These are phyloP conservation scores for Nitzschia inconspicua DNA, from an alignment of 108 stramenopile genomes.

Conservation along the genomic window DNA sequence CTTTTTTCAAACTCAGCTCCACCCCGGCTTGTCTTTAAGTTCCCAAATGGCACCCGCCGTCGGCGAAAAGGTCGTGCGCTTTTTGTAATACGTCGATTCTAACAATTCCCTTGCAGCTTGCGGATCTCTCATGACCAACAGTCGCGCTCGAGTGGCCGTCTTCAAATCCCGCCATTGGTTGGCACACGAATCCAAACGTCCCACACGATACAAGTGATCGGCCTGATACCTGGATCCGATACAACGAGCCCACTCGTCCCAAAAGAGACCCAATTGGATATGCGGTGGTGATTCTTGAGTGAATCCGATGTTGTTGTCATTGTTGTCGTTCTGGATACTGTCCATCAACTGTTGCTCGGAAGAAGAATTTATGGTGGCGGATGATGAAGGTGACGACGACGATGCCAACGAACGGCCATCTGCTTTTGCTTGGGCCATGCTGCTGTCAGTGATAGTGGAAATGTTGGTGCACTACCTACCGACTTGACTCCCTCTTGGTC, in stretches of 20 bases:
- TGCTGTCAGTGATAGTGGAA: too few relatives aligned
- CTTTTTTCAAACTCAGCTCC: constrained; percentile 27
- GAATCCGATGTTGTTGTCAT: too few relatives aligned
- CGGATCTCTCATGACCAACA: constrained; percentile 31
- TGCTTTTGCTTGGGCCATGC: too few relatives aligned
- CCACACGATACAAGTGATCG: constrained; percentile 72
- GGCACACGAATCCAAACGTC: constrained; percentile 64
- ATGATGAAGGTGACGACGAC: too few relatives aligned
- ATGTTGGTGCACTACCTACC: too few relatives aligned
- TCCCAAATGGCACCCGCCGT: constrained; percentile 87
- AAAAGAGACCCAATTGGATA: constrained; percentile 25
- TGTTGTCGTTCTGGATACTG: too few relatives aligned
- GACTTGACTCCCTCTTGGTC: too few relatives aligned
- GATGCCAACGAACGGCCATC: too few relatives aligned
- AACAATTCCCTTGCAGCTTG: constrained; percentile 48
- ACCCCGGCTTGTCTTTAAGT: constrained; percentile 73
- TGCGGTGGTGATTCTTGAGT: too few relatives aligned
- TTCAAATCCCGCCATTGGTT: constrained; percentile 73
- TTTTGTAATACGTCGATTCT: constrained; percentile 55
- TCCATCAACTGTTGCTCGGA: too few relatives aligned
- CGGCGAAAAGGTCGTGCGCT: constrained; percentile 58
- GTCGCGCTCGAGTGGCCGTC: constrained; percentile 57
- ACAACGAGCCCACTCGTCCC: constrained; percentile 80
- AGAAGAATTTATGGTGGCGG: too few relatives aligned
- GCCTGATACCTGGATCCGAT: constrained; percentile 63